phyloP scores from a whole-genome alignment of 306 rosid species.

The Begonia loranthoides region DNA sequence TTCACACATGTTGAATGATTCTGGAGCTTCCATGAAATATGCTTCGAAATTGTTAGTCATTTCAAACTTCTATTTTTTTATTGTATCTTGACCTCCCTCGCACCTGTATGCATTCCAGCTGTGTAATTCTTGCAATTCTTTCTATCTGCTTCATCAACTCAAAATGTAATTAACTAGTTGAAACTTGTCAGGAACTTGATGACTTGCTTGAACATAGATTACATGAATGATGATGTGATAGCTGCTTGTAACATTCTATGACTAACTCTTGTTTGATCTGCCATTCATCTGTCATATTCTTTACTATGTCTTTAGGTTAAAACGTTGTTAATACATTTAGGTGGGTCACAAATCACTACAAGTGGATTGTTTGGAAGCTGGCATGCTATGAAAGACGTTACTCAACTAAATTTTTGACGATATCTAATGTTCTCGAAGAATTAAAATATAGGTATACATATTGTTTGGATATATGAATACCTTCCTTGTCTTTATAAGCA shows the following conservation, averaged over 20 bases:
- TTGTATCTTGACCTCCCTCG: background rate
- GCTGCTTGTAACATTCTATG: background rate
- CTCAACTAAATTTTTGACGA: constrained; percentile 37
- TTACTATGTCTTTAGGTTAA: background rate
- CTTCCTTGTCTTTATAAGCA: constrained; percentile 10
- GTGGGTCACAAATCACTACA: constrained; percentile 87
- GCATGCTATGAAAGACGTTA: constrained; percentile 70
- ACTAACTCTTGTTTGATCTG: constrained; percentile 1
- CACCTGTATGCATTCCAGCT: constrained; percentile 4
- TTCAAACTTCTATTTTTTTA: constrained; percentile 13
- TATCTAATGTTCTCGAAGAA: constrained; percentile 74
- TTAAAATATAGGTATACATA: constrained; percentile 67
- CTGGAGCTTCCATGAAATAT: constrained; percentile 53
- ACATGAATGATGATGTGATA: background rate
- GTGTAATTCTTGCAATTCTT: background rate
- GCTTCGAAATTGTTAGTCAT: constrained; percentile 62
- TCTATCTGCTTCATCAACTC: background rate
- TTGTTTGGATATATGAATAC: constrained; percentile 7
- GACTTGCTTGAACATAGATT: too few relatives aligned
- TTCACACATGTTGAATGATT: constrained; percentile 37
- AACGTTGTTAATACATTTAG: constrained; percentile 17
- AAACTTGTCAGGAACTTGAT: too few relatives aligned
- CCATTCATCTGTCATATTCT: background rate
- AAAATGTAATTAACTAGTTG: too few relatives aligned
- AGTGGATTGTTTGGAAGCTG: constrained; percentile 92